Evolutionary conservation across 164 flowering plant genomes (phyloP).

Genomic region (Magnolia changhungtana): DNA sequence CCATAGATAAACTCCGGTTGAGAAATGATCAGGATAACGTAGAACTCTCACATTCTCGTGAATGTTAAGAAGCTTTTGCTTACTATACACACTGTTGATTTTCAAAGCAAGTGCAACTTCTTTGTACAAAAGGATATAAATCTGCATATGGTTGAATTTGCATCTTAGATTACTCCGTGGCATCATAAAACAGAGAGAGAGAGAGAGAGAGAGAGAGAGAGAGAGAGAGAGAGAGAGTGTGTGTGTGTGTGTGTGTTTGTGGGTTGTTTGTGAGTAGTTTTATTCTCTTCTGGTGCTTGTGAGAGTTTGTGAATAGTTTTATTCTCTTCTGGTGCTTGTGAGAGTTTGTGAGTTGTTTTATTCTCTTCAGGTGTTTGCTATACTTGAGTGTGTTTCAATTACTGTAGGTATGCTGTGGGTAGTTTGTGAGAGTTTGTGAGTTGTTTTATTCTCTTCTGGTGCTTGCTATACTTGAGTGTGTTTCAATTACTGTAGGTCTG

Average conservation of each 20-base stretch:
- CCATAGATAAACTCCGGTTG: slow-evolving; percentile 94
- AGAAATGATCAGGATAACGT: slow-evolving; percentile 97
- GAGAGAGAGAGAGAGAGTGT: too few relatives aligned
- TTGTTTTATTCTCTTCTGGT: not conserved
- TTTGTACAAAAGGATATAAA: slow-evolving; percentile 91
- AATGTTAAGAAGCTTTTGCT: slow-evolving; percentile 77
- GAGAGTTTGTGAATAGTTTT: too few relatives aligned
- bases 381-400: not conserved
- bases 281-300: too few relatives aligned
- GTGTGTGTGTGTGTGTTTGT: too few relatives aligned
- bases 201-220: too few relatives aligned
- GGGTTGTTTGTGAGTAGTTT: too few relatives aligned
- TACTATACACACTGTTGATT: slow-evolving; percentile 94
- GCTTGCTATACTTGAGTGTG: not conserved
- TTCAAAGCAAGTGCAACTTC: slow-evolving; percentile 96
- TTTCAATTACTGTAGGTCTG: too few relatives aligned
- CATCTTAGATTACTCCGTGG: not conserved
- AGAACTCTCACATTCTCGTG: slow-evolving; percentile 94
- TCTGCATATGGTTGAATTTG: slow-evolving; percentile 40
- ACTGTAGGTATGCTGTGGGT: too few relatives aligned
- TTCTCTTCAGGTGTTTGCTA: not conserved
- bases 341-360: too few relatives aligned
- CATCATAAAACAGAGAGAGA: not conserved
- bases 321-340: too few relatives aligned
- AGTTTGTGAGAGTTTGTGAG: too few relatives aligned